Conservation (phyloP, 31 red algal species). For the Endocladia muricata region DNA sequence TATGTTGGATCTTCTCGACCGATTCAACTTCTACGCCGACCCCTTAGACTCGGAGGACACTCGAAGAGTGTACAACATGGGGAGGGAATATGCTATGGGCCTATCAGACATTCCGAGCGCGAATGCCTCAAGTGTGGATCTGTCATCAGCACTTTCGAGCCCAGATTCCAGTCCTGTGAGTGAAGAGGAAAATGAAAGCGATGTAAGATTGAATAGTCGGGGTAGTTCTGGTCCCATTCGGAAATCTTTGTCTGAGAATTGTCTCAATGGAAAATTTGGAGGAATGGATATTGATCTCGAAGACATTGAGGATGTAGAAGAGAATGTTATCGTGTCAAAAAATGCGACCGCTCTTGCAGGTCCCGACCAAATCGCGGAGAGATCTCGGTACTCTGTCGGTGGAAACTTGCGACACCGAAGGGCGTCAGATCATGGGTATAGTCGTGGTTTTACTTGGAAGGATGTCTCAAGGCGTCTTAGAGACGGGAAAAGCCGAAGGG, state of each 20-base stretch:
- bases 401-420: too few relatives aligned
- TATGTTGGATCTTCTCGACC: constrained; percentile 11
- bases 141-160: neutral
- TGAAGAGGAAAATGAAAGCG: neutral
- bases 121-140: neutral
- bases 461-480: constrained; percentile 43
- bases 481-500: neutral
- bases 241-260: neutral
- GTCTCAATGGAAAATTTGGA: constrained; percentile 33
- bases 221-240: neutral
- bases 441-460: constrained; percentile 13
- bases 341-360: neutral
- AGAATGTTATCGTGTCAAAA: neutral
- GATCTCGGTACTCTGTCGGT: too few relatives aligned
- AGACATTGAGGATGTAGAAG: neutral
- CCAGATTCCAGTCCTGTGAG: neutral
- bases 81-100: constrained; percentile 4
- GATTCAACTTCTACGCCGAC: constrained; percentile 52
- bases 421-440: neutral
- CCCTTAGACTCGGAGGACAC: constrained; percentile 39
- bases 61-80: constrained; percentile 32
- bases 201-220: neutral
- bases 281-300: constrained; percentile 49
- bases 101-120: too few relatives aligned
- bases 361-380: neutral